Evolutionary conservation across 2,329 filamentous ascomycete genomes (phyloP), one percentile per base, ranked within the genome.

Genomic region (Aspergillus carbonarius): DNA sequence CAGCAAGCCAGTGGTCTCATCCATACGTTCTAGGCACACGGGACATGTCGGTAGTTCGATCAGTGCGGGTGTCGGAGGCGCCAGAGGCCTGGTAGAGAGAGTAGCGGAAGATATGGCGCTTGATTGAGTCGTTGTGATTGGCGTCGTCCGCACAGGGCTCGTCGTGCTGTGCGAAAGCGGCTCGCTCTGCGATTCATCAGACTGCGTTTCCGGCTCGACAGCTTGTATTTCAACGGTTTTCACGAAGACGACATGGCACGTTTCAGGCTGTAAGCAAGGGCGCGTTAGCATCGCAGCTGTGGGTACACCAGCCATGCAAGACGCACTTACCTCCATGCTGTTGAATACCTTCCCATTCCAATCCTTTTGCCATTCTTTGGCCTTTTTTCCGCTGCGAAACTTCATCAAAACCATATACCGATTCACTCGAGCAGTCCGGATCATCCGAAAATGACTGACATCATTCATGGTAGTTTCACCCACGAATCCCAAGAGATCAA

Each of bases 21-120:
- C 95, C 95, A 99, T 99, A 49, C 93, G 88, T 74, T 99, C 95
- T 5, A 99, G 83, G 66, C 95, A 99, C 9, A 99, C 95, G 0
- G 95, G 93, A 64, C 95, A 99, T 1, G 95, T 98, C 1, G 95
- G 95, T 12, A 99, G 80, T 76, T 99, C 95, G 55, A 96, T 84
- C 1, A 98, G 82, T 51, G 91, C 89, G 1, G 93, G 90, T 0
- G 93, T 96, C 1, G 85, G 85, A n/a, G 87, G 87, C 12, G 87
- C 84, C n/a, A 85, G 77, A 10, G 87, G 87, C 69, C 88, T 88
- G 7, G 79, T 80, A 2, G 83, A 83, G 13, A 86, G 75, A 15
- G 81, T 78, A 15, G 79, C 75, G 4, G 78, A 68, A 12, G 72
- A 59, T 47, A 74, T 65, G 23, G 76, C 68, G 23, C 68, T 68